Evolutionary conservation across 2,329 filamentous ascomycete genomes (phyloP).

Genomic region (Orbilia blumenaviensis): DNA sequence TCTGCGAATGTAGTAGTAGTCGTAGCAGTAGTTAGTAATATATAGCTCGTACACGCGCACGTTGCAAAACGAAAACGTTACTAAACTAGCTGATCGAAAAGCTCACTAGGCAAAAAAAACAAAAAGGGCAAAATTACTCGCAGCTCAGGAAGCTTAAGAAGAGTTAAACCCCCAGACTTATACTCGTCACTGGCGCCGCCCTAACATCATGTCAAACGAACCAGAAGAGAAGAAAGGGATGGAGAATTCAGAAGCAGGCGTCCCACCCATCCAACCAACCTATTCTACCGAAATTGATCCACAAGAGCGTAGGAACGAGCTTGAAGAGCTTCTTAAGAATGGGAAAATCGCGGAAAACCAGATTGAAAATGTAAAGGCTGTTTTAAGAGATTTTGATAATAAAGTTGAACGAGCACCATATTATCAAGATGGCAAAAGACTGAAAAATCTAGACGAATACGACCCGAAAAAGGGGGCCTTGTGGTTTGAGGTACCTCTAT

Average conservation of each 20-base stretch:
- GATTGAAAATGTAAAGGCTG: slow-evolving; percentile 38
- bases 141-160: not conserved
- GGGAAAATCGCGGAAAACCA: slow-evolving; percentile 30
- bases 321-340: slow-evolving; percentile 35
- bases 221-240: slow-evolving; percentile 16
- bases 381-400: slow-evolving; percentile 29
- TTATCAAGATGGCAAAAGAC: slow-evolving; percentile 31
- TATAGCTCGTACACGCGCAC: no score
- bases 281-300: slow-evolving; percentile 24
- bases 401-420: slow-evolving; percentile 15
- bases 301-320: slow-evolving; percentile 26
- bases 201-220: slow-evolving; percentile 28
- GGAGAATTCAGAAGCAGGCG: slow-evolving; percentile 20
- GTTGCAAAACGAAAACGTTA: no score
- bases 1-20: no score
- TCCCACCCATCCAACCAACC: slow-evolving; percentile 22
- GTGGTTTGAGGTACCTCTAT: slow-evolving; percentile 37
- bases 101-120: no score
- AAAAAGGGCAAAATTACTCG: not conserved
- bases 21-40: no score
- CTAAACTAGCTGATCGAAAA: no score
- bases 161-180: not conserved
- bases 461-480: slow-evolving; percentile 17
- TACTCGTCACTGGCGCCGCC: not conserved
- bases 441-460: slow-evolving; percentile 24